These are phyloP conservation scores for Phytophthora cactorum DNA, from an alignment of 352 stramenopile species.

Conservation along the genomic window DNA sequence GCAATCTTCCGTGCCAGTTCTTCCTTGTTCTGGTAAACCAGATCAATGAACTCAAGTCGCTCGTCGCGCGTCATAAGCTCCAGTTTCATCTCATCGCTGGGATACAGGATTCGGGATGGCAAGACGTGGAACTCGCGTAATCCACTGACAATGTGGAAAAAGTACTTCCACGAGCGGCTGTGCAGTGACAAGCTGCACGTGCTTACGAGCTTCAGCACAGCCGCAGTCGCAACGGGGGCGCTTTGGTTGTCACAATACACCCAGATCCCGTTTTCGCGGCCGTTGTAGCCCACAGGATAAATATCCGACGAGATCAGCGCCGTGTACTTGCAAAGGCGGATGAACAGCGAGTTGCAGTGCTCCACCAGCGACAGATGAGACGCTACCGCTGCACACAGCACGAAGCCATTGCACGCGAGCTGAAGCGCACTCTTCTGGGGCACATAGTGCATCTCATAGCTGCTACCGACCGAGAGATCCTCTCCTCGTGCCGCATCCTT, in stretches of 20 bases:
- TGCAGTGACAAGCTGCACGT: slow-evolving; percentile 61
- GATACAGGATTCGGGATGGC: slow-evolving; percentile 52
- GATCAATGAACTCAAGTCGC: slow-evolving; percentile 56
- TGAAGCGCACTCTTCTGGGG: slow-evolving; percentile 78
- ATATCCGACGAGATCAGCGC: slow-evolving; percentile 60
- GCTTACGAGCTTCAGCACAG: slow-evolving; percentile 71
- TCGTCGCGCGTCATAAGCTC: slow-evolving; percentile 61
- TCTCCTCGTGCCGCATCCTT: slow-evolving; percentile 41
- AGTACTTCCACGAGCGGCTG: slow-evolving; percentile 62
- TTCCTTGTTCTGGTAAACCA: slow-evolving; percentile 69
- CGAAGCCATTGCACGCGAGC: slow-evolving; percentile 79
- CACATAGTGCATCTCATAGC: slow-evolving; percentile 59
- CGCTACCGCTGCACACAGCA: slow-evolving; percentile 66
- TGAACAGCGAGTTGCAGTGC: slow-evolving; percentile 70
- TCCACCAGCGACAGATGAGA: slow-evolving; percentile 59
- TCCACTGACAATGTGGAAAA: slow-evolving; percentile 66
- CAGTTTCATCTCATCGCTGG: slow-evolving; percentile 31
- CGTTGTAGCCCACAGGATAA: slow-evolving; percentile 70
- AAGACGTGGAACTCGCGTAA: slow-evolving; percentile 73
- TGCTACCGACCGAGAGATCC: slow-evolving; percentile 30
- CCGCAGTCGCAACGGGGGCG: slow-evolving; percentile 67
- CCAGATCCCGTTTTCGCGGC: slow-evolving; percentile 56
- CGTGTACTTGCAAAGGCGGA: slow-evolving; percentile 69
- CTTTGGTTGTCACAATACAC: slow-evolving; percentile 79
- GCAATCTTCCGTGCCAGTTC: slow-evolving; percentile 55